A percentile compares a stretch with the other conserved stretches of the same genome.
Conservation (phyloP, 768 basidiomycete genomes). For the Boletus sensibilis region DNA sequence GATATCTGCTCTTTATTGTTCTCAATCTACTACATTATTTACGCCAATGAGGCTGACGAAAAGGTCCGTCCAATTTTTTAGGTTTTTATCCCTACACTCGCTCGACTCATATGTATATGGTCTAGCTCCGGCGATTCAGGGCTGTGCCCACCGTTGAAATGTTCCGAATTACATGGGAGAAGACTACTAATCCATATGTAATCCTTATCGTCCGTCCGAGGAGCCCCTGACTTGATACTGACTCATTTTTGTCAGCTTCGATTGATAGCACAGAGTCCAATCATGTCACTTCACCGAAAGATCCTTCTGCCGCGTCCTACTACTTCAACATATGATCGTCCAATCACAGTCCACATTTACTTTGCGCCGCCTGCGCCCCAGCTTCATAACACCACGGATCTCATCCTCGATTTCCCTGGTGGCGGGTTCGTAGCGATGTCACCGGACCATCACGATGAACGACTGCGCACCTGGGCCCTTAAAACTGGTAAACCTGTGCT, state of each 20-base stretch:
- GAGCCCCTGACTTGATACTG: conserved; percentile 3
- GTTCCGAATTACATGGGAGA: conserved; percentile 95
- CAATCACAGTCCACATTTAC: conserved; percentile 82
- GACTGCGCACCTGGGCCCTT: conserved; percentile 82
- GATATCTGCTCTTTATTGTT: conserved; percentile 86
- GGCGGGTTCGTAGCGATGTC: conserved; percentile 97
- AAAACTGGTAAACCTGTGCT: conserved; percentile 77
- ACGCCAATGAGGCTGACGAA: conserved; percentile 91
- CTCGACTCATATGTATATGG: background rate
- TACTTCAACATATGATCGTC: conserved; percentile 72
- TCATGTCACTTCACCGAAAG: conserved; percentile 63
- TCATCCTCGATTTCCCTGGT: conserved; percentile 91
- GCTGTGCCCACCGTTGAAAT: conserved; percentile 96
- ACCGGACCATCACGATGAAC: conserved; percentile 95
- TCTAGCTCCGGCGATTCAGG: conserved; percentile 83
- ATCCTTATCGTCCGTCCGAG: conserved; percentile 25
- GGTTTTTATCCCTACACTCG: background rate
- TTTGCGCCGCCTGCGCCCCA: conserved; percentile 68
- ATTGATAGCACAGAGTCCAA: conserved; percentile 52
- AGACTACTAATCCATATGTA: conserved; percentile 91
- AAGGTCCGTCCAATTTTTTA: conserved; percentile 56
- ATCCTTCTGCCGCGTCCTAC: conserved; percentile 82
- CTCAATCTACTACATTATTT: conserved; percentile 84
- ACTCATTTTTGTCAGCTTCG: conserved; percentile 54
- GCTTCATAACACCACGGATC: conserved; percentile 65